Evolutionary conservation across 1,139 yeast genomes (phyloP).

Genomic region (Geotrichum carabidarum): DNA sequence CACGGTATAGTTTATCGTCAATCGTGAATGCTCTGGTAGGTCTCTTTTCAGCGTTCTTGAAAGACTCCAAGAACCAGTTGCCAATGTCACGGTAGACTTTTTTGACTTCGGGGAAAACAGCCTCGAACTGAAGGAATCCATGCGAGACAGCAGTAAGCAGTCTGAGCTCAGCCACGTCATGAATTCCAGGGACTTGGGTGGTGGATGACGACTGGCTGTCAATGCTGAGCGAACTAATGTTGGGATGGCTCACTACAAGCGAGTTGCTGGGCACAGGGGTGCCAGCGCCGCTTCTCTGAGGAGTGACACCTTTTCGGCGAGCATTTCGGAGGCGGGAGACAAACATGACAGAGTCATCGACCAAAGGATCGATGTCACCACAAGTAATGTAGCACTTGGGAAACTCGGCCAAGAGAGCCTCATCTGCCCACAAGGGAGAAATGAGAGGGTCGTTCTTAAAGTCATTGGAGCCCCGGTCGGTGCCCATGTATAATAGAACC

Average conservation of each 20-base stretch:
- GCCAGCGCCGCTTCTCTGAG: background rate
- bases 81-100: slow-evolving; percentile 20
- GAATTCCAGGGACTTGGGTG: background rate
- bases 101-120: slow-evolving; percentile 38
- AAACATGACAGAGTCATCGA: slow-evolving; percentile 24
- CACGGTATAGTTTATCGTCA: background rate
- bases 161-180: slow-evolving; percentile 31
- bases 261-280: background rate
- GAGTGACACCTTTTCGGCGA: slow-evolving; percentile 1
- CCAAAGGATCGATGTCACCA: slow-evolving; percentile 25
- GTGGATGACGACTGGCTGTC: background rate
- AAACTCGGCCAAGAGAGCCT: slow-evolving; percentile 20
- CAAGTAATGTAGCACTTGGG: slow-evolving; percentile 23
- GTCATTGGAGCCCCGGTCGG: slow-evolving; percentile 23
- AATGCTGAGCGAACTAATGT: background rate
- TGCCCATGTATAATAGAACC: slow-evolving; percentile 24
- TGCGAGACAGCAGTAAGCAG: slow-evolving; percentile 43
- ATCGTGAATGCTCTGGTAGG: background rate
- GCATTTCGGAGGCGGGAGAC: slow-evolving; percentile 39
- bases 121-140: slow-evolving; percentile 45
- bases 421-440: slow-evolving; percentile 23
- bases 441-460: slow-evolving; percentile 21
- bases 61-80: slow-evolving; percentile 22
- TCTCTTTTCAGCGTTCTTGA: slow-evolving; percentile 16
- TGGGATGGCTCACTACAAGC: background rate